A percentile compares a stretch with the other conserved stretches of the same genome.
Conservation (phyloP, 805 yeast species). For the Wickerhamiella lipophila region DNA sequence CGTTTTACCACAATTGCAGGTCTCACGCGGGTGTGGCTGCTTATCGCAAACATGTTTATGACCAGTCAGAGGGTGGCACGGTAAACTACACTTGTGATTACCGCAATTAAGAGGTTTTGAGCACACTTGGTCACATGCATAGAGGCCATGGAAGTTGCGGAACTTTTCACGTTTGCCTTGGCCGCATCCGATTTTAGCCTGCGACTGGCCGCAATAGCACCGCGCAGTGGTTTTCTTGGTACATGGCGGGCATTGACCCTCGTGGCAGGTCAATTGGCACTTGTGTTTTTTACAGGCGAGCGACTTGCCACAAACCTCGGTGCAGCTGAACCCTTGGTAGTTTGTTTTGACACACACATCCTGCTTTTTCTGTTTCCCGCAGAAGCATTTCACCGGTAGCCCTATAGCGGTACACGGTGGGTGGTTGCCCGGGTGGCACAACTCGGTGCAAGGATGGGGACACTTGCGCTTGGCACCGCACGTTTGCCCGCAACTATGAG, state of each 20-base stretch:
- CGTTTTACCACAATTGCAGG: conserved; percentile 20
- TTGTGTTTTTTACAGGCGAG: conserved; percentile 16
- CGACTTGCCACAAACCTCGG: conserved; percentile 9
- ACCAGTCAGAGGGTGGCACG: conserved; percentile 34
- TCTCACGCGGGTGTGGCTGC: conserved; percentile 16
- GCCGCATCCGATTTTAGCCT: neutral
- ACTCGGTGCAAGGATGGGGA: conserved; percentile 22
- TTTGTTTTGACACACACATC: conserved; percentile 14
- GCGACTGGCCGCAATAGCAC: conserved; percentile 19
- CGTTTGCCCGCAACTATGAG: conserved; percentile 23
- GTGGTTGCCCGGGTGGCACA: conserved; percentile 23
- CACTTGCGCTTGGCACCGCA: conserved; percentile 20
- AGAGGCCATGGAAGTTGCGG: conserved; percentile 5
- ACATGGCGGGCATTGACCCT: conserved; percentile 18
- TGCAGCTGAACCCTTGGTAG: conserved; percentile 19
- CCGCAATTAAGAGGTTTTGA: conserved; percentile 36
- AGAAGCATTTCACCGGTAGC: conserved; percentile 18
- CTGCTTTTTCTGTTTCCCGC: conserved; percentile 15
- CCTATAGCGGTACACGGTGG: conserved; percentile 19
- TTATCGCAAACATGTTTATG: conserved; percentile 14
- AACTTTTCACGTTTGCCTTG: conserved; percentile 7
- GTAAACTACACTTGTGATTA: conserved; percentile 37
- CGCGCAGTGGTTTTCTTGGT: conserved; percentile 27
- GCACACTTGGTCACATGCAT: conserved; percentile 53
- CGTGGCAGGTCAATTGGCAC: conserved; percentile 18